Evolutionary conservation across 345 rosid genomes (phyloP), one percentile per base, ranked within the genome.

Genomic region (Lenwebbia sp.): DNA sequence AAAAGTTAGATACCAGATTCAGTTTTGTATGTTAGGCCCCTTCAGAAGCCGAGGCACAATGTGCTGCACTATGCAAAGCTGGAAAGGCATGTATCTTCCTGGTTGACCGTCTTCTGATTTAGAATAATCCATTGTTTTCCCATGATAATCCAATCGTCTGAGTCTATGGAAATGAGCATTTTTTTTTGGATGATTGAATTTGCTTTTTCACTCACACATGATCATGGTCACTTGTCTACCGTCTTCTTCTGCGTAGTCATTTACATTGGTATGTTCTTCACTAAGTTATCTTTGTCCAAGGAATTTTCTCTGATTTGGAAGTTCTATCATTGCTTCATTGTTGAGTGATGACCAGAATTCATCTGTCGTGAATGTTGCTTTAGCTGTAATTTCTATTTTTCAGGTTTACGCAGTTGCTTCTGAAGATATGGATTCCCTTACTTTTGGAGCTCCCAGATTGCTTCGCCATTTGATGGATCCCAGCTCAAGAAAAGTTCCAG

Each of bases 361-460:
- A 19, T 37, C 47, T 70, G 21, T 10, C 25, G 9, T 37, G 7
- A 70, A 76, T 84, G 44, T n/a, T 49, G 51, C 56, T 53, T 51
- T 41, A 85, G 78, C 26, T 50, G 26, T 74, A 25, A 53, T 53
- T 11, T 15, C 33, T 53, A 40, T 6, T 62, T 86, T 88, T 88
- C 87, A 97, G 99, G 99, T 94, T 88, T 96, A 97, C 86, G 99
- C 93, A 11, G 94, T 97, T 86, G 98, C 99, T 88, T 97, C 99
- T 82, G 99, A 97, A 92, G 99, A 97, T 86, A 96, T 97, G 99
- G 99, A 96, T 86, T 97, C 99, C 85, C 92, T 97, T 82, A 97
- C 99, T 82, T 97, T 96, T 89, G 98, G 99, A 83, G 97, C 96
- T 90, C 91, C 96, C 82, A 96, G 87, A 60, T 96, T 97, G 92